A percentile compares a stretch with the other conserved stretches of the same genome.
These are phyloP conservation scores for Withania somnifera DNA, from an alignment of 305 asterid species.

Conservation along the genomic window DNA sequence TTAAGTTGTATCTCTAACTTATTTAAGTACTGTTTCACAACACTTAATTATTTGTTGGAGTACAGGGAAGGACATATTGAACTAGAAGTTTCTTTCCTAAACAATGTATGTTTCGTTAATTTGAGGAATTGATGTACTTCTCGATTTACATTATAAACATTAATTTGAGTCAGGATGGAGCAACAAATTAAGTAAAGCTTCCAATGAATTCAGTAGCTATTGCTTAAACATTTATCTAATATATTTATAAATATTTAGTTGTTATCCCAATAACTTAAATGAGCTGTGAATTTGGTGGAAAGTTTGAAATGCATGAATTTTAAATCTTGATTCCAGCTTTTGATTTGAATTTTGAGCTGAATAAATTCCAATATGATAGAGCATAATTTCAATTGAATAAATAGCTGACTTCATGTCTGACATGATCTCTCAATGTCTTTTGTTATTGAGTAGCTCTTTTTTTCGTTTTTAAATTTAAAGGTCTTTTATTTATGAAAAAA, in stretches of 20 bases:
- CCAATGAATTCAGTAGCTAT: too few relatives aligned
- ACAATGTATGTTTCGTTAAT: not conserved
- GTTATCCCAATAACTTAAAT: not conserved
- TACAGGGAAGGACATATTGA: not conserved
- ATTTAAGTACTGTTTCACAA: not conserved
- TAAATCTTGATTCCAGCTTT: not conserved
- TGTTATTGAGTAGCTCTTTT: not conserved
- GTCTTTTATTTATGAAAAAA: not conserved
- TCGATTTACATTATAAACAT: too few relatives aligned
- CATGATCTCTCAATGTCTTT: not conserved
- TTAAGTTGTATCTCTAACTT: not conserved
- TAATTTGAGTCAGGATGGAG: too few relatives aligned
- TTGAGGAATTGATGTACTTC: not conserved
- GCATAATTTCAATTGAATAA: not conserved
- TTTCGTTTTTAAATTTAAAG: not conserved
- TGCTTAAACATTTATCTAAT: too few relatives aligned
- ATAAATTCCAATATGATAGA: not conserved
- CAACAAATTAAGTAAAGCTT: too few relatives aligned
- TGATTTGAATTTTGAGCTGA: not conserved
- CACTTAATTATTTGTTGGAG: not conserved
- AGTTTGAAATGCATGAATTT: not conserved
- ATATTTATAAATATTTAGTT: not conserved
- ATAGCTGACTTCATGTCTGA: not conserved
- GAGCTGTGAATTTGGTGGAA: not conserved
- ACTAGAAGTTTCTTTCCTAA: not conserved